Evolutionary conservation across 176 grass and related monocot genomes (phyloP), one percentile per base, ranked within the genome.

Genomic region (Stipa capillata): DNA sequence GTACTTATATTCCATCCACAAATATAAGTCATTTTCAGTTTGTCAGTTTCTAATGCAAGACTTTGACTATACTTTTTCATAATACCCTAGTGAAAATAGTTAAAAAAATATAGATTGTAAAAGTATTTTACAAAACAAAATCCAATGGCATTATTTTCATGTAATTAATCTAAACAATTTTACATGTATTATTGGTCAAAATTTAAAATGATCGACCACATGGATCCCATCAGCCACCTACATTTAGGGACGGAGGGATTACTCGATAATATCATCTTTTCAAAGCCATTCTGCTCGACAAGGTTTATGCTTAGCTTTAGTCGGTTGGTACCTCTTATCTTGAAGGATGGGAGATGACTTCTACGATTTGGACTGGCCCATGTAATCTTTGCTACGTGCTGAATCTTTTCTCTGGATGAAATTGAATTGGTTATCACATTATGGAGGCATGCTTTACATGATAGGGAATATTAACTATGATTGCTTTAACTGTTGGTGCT

Each of bases 341-440:
- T 72, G 36, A 73, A 78, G 71, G 79, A 82, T 81, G 80, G 45
- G 45, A 76, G 53, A 64, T 78, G 55, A 55, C 3, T 84, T 66
- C 52, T 86, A 52, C 51, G 31, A 83, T 75, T 86, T 87, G 63
- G 28, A 70, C 43, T 84, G 60, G 53, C 80, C 74, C 60, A 76
- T 65, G 45, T 51, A 87, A 90, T 87, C 75, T 79, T 83, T 72
- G 54, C 56, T 28, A n/a, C 37, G 2, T 81, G 69, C 5, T 50
- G 73, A 59, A 65, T 79, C 50, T 27, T 90, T 75, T 23, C 25
- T 39, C 27, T n/a, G 23, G 25, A 42, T 67, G 18, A 79, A 59
- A 67, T 59, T 55, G 8, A 56, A 73, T 79, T 57, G 64, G 39
- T 32, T 41, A 83, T 63, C 74, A 34, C 42, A 67, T 50, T n/a